These are phyloP conservation scores for Fistulina hepatica DNA, from an alignment of 1,284 basidiomycete genomes.

Conservation along the genomic window DNA sequence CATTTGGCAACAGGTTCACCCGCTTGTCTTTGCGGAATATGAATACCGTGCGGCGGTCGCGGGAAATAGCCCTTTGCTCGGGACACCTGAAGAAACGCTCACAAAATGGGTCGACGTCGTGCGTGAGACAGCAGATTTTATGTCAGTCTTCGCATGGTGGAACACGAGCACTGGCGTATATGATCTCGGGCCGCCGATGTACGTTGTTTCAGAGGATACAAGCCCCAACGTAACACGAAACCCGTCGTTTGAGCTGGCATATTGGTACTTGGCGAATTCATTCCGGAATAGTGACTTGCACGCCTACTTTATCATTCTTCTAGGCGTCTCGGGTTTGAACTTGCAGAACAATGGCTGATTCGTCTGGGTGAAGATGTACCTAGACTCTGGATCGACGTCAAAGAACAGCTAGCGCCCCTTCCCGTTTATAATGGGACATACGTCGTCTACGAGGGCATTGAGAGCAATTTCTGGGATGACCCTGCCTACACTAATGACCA, in stretches of 20 bases:
- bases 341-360: constrained; percentile 39
- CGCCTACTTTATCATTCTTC: neutral
- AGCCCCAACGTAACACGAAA: constrained; percentile 42
- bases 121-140: constrained; percentile 46
- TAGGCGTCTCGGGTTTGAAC: constrained; percentile 32
- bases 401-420: constrained; percentile 35
- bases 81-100: constrained; percentile 24
- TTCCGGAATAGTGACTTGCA: constrained; percentile 1
- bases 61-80: too few species aligned
- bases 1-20: constrained; percentile 53
- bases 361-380: constrained; percentile 32
- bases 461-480: constrained; percentile 40
- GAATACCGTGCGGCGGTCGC: constrained; percentile 39
- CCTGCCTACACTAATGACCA: constrained; percentile 44
- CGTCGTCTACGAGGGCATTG: constrained; percentile 45
- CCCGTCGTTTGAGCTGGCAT: constrained; percentile 47
- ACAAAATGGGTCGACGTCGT: constrained; percentile 42
- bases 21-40: constrained; percentile 47
- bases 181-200: constrained; percentile 50
- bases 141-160: constrained; percentile 43
- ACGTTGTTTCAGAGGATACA: constrained; percentile 47
- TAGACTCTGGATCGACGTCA: constrained; percentile 33
- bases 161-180: constrained; percentile 37
- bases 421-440: constrained; percentile 42
- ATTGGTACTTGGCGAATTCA: constrained; percentile 40